phyloP scores from a whole-genome alignment of 164 flowering plant species.

The Sextonia rubra region DNA sequence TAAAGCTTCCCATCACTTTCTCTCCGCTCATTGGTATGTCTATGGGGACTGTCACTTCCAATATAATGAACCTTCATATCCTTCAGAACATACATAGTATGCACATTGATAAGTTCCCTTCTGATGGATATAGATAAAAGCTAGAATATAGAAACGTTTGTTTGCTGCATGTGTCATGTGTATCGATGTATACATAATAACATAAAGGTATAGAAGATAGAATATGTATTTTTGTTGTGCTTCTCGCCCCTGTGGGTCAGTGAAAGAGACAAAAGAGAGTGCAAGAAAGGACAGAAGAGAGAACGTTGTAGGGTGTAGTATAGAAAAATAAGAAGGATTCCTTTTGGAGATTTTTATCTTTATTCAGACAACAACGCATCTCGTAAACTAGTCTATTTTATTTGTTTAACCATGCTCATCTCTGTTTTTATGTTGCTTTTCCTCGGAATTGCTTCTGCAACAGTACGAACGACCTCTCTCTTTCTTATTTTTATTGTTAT shows the following conservation, averaged over 20 bases:
- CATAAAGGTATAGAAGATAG: slow-evolving; percentile 1
- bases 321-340: slow-evolving; percentile 20
- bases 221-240: slow-evolving; percentile 8
- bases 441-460: slow-evolving; percentile 7
- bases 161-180: neutral
- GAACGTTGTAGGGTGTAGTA: slow-evolving; percentile 54
- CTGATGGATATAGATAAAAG: too few relatives aligned
- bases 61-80: too few relatives aligned
- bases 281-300: slow-evolving; percentile 57
- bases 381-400: slow-evolving; percentile 9
- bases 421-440: neutral
- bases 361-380: slow-evolving; percentile 1
- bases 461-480: neutral
- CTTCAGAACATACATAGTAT: too few relatives aligned
- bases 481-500: slow-evolving; percentile 3
- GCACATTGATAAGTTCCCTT: too few relatives aligned
- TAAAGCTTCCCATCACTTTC: too few relatives aligned
- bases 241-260: slow-evolving; percentile 18
- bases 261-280: slow-evolving; percentile 64
- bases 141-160: neutral
- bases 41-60: too few relatives aligned
- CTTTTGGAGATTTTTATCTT: slow-evolving; percentile 8
- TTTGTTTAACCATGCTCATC: neutral
- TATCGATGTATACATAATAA: neutral
- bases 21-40: too few relatives aligned